A percentile compares a stretch with the other conserved stretches of the same genome.
phyloP scores from a whole-genome alignment of 805 yeast genomes.

The Zygoascus flipseniorum region DNA sequence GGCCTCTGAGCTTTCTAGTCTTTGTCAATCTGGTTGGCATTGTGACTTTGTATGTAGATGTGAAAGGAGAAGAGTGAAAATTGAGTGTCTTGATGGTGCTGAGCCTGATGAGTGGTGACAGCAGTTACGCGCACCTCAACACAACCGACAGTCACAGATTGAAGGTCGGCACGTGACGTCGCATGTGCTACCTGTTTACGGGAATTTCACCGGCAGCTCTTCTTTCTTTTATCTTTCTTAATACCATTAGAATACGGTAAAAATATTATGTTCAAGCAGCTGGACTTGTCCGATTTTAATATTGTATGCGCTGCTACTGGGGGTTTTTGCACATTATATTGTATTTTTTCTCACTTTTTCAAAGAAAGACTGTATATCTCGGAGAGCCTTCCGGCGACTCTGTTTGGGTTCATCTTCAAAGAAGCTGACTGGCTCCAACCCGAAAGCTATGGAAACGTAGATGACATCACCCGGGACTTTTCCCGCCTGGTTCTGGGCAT shows the following conservation, averaged over 20 bases:
- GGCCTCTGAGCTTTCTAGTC: constrained; percentile 99
- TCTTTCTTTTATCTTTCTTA: too few species aligned
- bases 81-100: not conserved
- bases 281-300: constrained; percentile 24
- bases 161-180: too few species aligned
- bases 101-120: not conserved
- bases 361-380: constrained; percentile 54
- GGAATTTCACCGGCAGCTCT: too few species aligned
- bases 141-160: not conserved
- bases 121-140: not conserved
- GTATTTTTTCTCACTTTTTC: constrained; percentile 49
- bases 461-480: constrained; percentile 47
- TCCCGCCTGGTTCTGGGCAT: constrained; percentile 58
- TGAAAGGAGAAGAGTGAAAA: constrained; percentile 2
- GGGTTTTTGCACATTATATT: constrained; percentile 49
- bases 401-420: constrained; percentile 53
- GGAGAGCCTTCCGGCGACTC: constrained; percentile 58
- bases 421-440: constrained; percentile 53
- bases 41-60: constrained; percentile 4
- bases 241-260: too few species aligned
- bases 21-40: constrained; percentile 99
- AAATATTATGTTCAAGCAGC: not conserved
- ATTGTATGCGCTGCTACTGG: constrained; percentile 54
- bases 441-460: constrained; percentile 38
- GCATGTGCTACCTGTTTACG: too few species aligned